Conservation (phyloP, 140 eudicot species). For the Flaveria floridana region DNA sequence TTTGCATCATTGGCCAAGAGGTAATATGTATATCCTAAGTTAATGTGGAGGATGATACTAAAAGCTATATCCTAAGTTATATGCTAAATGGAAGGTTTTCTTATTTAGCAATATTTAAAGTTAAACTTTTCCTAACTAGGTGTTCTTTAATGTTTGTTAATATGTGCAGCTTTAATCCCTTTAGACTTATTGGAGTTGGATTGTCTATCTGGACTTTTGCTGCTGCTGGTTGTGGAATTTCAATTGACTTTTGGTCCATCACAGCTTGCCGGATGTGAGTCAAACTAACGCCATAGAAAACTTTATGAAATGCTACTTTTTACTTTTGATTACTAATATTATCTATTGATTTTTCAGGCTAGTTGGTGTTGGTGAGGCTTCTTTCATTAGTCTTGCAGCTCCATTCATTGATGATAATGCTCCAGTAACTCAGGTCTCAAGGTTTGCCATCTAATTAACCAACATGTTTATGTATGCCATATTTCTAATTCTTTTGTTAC, state of each 20-base stretch:
- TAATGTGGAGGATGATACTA: background rate
- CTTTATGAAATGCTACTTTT: background rate
- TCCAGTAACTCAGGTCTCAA: slow-evolving; percentile 65
- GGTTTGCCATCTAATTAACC: background rate
- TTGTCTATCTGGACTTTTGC: slow-evolving; percentile 87
- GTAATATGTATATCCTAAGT: slow-evolving; percentile 26
- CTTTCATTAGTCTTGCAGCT: slow-evolving; percentile 95
- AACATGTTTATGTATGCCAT: background rate
- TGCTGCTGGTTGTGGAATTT: slow-evolving; percentile 72
- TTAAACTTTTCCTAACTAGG: background rate
- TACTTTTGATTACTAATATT: background rate
- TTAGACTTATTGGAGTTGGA: slow-evolving; percentile 92
- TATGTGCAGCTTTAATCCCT: slow-evolving; percentile 72
- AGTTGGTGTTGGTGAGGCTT: slow-evolving; percentile 98
- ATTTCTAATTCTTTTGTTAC: slow-evolving; percentile 16
- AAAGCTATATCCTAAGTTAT: background rate
- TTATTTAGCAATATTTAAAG: background rate
- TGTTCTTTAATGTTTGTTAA: slow-evolving; percentile 16
- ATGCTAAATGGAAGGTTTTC: background rate
- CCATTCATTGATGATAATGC: slow-evolving; percentile 95
- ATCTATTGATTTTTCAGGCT: slow-evolving; percentile 46
- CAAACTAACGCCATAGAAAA: background rate
- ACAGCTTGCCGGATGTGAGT: slow-evolving; percentile 77
- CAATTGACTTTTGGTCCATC: slow-evolving; percentile 85
- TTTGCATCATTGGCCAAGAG: slow-evolving; percentile 91